Percentiles rank a stretch among this genome's conserved stretches.
Evolutionary conservation across 116 monocot species (phyloP).

Genomic region (Posidonia oceanica): DNA sequence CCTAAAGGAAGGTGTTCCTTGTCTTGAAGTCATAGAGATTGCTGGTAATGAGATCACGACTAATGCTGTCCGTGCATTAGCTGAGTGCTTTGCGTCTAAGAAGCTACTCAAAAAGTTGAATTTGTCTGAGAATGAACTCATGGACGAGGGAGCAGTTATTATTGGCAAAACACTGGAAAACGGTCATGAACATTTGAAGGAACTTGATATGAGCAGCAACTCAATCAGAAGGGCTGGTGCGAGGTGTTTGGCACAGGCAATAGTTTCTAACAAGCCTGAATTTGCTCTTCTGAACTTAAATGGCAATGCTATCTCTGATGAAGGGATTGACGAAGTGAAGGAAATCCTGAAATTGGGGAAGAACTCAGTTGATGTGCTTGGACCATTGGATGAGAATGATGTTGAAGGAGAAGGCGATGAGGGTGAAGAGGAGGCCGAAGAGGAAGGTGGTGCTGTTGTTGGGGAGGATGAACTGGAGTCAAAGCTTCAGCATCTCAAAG

Average conservation of each 20-base stretch:
- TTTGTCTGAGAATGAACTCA: constrained; percentile 59
- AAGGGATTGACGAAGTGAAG: constrained; percentile 84
- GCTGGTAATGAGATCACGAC: constrained; percentile 55
- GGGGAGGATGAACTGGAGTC: constrained; percentile 27
- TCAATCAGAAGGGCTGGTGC: constrained; percentile 62
- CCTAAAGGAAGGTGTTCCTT: constrained; percentile 28
- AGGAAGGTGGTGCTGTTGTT: constrained; percentile 13
- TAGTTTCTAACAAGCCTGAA: constrained; percentile 35
- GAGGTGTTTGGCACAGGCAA: constrained; percentile 45
- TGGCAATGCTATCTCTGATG: constrained; percentile 69
- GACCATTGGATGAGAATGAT: constrained; percentile 83
- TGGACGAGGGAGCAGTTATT: constrained; percentile 59
- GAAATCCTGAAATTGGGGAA: constrained; percentile 46
- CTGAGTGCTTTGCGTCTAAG: constrained; percentile 18
- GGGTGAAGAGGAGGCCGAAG: constrained; percentile 30
- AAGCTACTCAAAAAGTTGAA: constrained; percentile 35
- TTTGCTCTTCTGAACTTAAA: constrained; percentile 70
- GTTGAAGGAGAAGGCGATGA: constrained; percentile 42
- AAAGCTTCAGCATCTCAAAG: constrained; percentile 43
- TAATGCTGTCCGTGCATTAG: constrained; percentile 16
- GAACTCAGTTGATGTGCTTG: constrained; percentile 39
- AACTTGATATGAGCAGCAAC: constrained; percentile 44
- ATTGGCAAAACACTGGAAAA: constrained; percentile 46
- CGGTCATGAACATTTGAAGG: constrained; percentile 27
- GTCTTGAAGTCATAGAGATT: constrained; percentile 53